Evolutionary conservation across 1,284 basidiomycete genomes (phyloP).

Genomic region (Ceratobasidium sp.): DNA sequence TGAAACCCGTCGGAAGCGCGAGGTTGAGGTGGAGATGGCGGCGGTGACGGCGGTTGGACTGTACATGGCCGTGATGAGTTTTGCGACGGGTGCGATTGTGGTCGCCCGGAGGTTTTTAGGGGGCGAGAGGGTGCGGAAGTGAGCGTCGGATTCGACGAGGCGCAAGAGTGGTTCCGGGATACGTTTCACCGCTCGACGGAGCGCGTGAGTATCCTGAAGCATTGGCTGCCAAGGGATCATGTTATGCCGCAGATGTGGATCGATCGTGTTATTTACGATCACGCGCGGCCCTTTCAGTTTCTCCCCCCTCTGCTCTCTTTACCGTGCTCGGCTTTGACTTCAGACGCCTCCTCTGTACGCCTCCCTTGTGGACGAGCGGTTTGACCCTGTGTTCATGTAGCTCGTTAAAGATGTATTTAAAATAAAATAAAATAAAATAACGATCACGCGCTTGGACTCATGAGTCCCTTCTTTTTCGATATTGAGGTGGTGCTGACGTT

Average conservation of each 20-base stretch:
- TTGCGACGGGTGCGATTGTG: slow-evolving; percentile 71
- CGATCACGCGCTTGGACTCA: too few relatives aligned
- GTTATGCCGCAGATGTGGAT: slow-evolving; percentile 74
- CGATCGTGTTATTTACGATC: slow-evolving; percentile 82
- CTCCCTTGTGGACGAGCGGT: too few relatives aligned
- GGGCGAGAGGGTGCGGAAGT: slow-evolving; percentile 70
- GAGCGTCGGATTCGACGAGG: slow-evolving; percentile 75
- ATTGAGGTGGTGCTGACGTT: too few relatives aligned
- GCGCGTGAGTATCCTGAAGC: slow-evolving; percentile 75
- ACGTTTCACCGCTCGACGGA: slow-evolving; percentile 80
- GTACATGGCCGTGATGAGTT: slow-evolving; percentile 92
- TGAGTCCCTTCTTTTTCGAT: too few relatives aligned
- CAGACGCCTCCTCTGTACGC: too few relatives aligned
- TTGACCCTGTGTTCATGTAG: too few relatives aligned
- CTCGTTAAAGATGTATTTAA: too few relatives aligned
- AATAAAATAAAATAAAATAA: too few relatives aligned
- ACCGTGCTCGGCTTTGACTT: neutral
- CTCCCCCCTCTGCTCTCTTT: neutral
- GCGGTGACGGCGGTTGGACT: slow-evolving; percentile 85
- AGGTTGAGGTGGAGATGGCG: slow-evolving; percentile 68
- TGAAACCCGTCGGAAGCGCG: slow-evolving; percentile 66
- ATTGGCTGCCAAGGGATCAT: slow-evolving; percentile 77
- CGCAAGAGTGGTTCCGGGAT: slow-evolving; percentile 71
- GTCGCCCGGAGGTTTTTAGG: slow-evolving; percentile 51
- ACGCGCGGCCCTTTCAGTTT: slow-evolving; percentile 65